A percentile compares a stretch with the other conserved stretches of the same genome.
These are phyloP conservation scores for Ustilago shanxiensis DNA, from an alignment of 1,284 basidiomycete species.

Conservation along the genomic window DNA sequence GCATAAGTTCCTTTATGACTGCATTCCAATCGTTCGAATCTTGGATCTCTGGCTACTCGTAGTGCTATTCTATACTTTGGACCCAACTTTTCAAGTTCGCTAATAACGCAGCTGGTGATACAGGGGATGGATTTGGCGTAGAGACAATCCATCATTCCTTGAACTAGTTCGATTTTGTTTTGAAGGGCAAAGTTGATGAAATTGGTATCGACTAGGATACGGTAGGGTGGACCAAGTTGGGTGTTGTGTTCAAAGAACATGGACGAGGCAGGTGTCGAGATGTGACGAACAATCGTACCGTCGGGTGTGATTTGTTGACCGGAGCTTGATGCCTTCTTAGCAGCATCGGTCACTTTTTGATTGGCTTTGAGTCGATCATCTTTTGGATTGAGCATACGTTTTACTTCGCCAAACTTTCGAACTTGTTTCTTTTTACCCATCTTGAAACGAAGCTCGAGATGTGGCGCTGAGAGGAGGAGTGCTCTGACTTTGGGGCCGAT, in stretches of 20 bases:
- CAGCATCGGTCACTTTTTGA: slow-evolving; percentile 71
- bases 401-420: slow-evolving; percentile 93
- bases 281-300: slow-evolving; percentile 52
- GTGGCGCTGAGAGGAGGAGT: background rate
- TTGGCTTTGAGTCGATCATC: slow-evolving; percentile 88
- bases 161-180: slow-evolving; percentile 95
- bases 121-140: slow-evolving; percentile 99
- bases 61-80: slow-evolving; percentile 95
- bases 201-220: slow-evolving; percentile 98
- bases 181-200: slow-evolving; percentile 99
- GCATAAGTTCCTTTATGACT: slow-evolving; percentile 96
- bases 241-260: slow-evolving; percentile 97
- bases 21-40: slow-evolving; percentile 93
- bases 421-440: slow-evolving; percentile 93
- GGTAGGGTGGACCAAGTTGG: slow-evolving; percentile 94
- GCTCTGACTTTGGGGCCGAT: background rate
- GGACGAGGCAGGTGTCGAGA: slow-evolving; percentile 76
- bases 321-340: slow-evolving; percentile 30
- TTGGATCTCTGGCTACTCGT: slow-evolving; percentile 94
- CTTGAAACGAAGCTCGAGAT: slow-evolving; percentile 11
- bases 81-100: slow-evolving; percentile 96
- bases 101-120: slow-evolving; percentile 97
- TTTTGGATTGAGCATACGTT: slow-evolving; percentile 93
- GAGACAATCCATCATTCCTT: slow-evolving; percentile 99
- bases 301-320: slow-evolving; percentile 38